phyloP scores from a whole-genome alignment of 495 filamentous ascomycete genomes.

The Aspergillus affinis region DNA sequence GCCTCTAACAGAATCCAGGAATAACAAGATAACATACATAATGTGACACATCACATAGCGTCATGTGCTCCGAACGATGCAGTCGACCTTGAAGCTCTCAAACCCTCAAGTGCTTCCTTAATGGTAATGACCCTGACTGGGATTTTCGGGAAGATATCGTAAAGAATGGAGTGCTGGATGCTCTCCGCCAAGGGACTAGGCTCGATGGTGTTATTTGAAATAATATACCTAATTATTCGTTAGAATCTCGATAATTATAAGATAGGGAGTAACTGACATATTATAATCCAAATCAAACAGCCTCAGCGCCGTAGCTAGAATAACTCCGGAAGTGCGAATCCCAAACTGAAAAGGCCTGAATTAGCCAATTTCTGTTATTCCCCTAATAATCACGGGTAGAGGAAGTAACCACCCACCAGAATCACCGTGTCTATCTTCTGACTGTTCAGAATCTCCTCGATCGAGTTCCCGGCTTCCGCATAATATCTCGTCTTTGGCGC shows the following conservation, averaged over 20 bases:
- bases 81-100: not conserved
- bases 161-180: not conserved
- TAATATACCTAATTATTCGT: not conserved
- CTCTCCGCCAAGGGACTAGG: not conserved
- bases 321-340: not conserved
- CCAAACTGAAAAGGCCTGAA: not conserved
- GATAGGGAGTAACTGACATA: not conserved
- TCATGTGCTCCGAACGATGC: no score
- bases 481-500: not conserved
- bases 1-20: no score
- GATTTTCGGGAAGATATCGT: not conserved
- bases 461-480: not conserved
- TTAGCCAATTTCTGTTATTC: no score
- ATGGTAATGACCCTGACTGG: not conserved
- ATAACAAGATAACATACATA: no score
- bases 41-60: no score
- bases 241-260: no score
- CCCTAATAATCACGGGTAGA: no score
- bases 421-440: not conserved
- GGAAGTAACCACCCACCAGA: not conserved
- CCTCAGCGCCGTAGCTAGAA: not conserved
- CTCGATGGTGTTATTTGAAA: not conserved
- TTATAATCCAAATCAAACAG: not conserved
- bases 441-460: not conserved
- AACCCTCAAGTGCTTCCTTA: not conserved